Conservation (phyloP, 148 eudicot species). For the Heliamphora exappendiculata region DNA sequence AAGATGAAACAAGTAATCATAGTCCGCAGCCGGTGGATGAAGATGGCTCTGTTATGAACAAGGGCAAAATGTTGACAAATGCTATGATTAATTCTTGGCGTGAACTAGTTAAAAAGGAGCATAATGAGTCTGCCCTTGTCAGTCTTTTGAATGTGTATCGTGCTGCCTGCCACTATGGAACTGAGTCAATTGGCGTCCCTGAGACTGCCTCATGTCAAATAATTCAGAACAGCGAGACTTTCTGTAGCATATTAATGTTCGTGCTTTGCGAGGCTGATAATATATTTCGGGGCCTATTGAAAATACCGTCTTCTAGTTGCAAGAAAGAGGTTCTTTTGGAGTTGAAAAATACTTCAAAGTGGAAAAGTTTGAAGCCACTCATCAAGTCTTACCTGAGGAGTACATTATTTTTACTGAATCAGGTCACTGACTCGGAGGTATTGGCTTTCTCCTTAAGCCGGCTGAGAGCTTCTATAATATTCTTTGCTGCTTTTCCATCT, state of each 20-base stretch:
- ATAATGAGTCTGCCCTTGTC: slow-evolving; percentile 41
- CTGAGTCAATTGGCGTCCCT: slow-evolving; percentile 31
- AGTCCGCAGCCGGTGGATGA: slow-evolving; percentile 23
- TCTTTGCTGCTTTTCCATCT: slow-evolving; percentile 74
- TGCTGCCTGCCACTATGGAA: slow-evolving; percentile 77
- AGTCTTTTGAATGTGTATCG: slow-evolving; percentile 74
- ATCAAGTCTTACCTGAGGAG: slow-evolving; percentile 81
- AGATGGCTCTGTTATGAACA: slow-evolving; percentile 20
- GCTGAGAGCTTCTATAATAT: slow-evolving; percentile 64
- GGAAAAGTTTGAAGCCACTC: slow-evolving; percentile 64
- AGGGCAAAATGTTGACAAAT: slow-evolving; percentile 37
- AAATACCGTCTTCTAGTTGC: slow-evolving; percentile 44
- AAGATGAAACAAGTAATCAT: slow-evolving; percentile 40
- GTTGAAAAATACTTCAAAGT: slow-evolving; percentile 52
- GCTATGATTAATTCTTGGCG: slow-evolving; percentile 48
- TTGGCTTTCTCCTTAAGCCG: slow-evolving; percentile 56
- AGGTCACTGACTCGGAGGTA: slow-evolving; percentile 62
- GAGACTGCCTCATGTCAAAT: slow-evolving; percentile 18
- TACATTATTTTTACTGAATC: slow-evolving; percentile 65
- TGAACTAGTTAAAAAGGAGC: slow-evolving; percentile 43
- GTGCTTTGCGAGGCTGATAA: slow-evolving; percentile 72
- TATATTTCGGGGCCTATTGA: slow-evolving; percentile 50
- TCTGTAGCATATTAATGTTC: slow-evolving; percentile 48
- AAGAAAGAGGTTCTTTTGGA: slow-evolving; percentile 50
- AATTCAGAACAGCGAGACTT: slow-evolving; percentile 51